phyloP scores from a whole-genome alignment of 352 stramenopile species.

The Thraustochytrium sp. region DNA sequence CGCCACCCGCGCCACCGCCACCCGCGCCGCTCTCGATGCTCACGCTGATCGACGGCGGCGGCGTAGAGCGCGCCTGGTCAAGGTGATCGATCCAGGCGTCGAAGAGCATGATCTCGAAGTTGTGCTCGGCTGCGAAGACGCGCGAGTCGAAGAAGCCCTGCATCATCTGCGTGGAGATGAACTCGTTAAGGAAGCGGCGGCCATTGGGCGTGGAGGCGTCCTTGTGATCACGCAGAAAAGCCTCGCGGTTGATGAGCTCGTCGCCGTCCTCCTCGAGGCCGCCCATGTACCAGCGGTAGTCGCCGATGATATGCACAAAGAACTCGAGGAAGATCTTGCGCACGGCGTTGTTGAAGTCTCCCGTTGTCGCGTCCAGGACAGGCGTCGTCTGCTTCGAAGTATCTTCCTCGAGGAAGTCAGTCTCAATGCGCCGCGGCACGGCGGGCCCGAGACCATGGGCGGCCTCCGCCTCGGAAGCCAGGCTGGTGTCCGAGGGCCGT shows the following conservation, averaged over 20 bases:
- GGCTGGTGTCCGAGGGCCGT: neutral
- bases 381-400: neutral
- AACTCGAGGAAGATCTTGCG: slow-evolving; percentile 44
- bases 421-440: neutral
- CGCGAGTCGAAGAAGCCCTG: slow-evolving; percentile 37
- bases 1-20: neutral
- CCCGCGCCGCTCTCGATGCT: neutral
- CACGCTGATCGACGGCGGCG: neutral
- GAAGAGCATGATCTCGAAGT: slow-evolving; percentile 46
- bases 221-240: slow-evolving; percentile 22
- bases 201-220: neutral
- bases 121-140: slow-evolving; percentile 34
- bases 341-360: slow-evolving; percentile 39
- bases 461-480: neutral
- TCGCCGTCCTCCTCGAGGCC: slow-evolving; percentile 15
- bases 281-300: slow-evolving; percentile 35
- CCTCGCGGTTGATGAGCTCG: slow-evolving; percentile 34
- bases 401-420: slow-evolving; percentile 30
- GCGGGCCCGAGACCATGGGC: neutral
- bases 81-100: slow-evolving; percentile 40
- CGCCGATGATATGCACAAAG: slow-evolving; percentile 23
- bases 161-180: slow-evolving; percentile 43
- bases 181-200: slow-evolving; percentile 32
- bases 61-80: neutral
- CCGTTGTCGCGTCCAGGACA: neutral